A percentile compares a stretch with the other conserved stretches of the same genome.
Evolutionary conservation across 768 basidiomycete species (phyloP).

Genomic region (Leccinellum luteum): DNA sequence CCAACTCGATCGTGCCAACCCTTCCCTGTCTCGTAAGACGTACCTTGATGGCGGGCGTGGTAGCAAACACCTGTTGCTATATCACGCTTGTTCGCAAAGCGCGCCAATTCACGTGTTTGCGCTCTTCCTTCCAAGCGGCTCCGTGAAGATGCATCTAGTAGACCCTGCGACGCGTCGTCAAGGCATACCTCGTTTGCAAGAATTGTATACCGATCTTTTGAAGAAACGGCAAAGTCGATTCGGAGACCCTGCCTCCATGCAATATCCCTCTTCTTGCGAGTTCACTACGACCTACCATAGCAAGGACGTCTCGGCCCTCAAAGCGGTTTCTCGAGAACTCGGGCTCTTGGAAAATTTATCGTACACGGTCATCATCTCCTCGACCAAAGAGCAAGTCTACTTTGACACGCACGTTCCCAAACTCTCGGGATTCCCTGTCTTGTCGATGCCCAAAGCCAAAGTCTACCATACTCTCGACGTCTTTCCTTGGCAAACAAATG

Average conservation of each 20-base stretch:
- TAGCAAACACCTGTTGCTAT: slow-evolving; percentile 82
- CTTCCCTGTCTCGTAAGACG: slow-evolving; percentile 55
- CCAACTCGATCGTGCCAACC: slow-evolving; percentile 67
- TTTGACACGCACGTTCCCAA: slow-evolving; percentile 73
- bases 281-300: slow-evolving; percentile 75
- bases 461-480: slow-evolving; percentile 71
- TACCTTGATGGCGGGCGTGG: slow-evolving; percentile 74
- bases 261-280: slow-evolving; percentile 61
- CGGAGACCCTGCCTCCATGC: slow-evolving; percentile 46
- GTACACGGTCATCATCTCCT: slow-evolving; percentile 79
- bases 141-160: slow-evolving; percentile 80
- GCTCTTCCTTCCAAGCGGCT: slow-evolving; percentile 72
- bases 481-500: slow-evolving; percentile 86
- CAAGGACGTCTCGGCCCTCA: slow-evolving; percentile 76
- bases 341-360: slow-evolving; percentile 71
- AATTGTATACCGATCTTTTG: slow-evolving; percentile 64
- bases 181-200: slow-evolving; percentile 71
- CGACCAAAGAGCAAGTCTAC: slow-evolving; percentile 78
- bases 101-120: slow-evolving; percentile 84
- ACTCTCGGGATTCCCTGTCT: slow-evolving; percentile 79
- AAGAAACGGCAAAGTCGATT: slow-evolving; percentile 46
- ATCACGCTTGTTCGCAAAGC: slow-evolving; percentile 75
- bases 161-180: slow-evolving; percentile 89
- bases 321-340: slow-evolving; percentile 85
- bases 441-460: slow-evolving; percentile 83